Conservation (phyloP, 2,329 filamentous ascomycete genomes). For the Monilinia fructicola region DNA sequence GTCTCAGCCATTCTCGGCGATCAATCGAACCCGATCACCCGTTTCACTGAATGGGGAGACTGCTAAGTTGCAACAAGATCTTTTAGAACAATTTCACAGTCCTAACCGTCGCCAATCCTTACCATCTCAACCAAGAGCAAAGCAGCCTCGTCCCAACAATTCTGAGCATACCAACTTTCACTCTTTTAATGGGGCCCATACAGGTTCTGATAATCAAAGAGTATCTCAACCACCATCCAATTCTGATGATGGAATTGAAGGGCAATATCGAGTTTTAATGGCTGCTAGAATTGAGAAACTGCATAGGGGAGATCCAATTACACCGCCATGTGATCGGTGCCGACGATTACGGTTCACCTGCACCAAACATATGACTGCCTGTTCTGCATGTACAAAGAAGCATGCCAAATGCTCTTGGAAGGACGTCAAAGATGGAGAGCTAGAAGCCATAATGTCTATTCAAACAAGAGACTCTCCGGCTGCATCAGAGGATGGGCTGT, state of each 20-base stretch:
- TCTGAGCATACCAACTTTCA: constrained; percentile 22
- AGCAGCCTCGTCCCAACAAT: constrained; percentile 26
- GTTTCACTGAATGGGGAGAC: constrained; percentile 31
- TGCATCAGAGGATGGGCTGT: constrained; percentile 20
- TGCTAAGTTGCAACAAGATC: constrained; percentile 50
- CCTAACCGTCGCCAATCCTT: constrained; percentile 30
- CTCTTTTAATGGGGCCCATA: constrained; percentile 26
- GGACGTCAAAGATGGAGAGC: constrained; percentile 72
- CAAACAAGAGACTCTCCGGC: constrained; percentile 10
- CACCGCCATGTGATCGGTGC: constrained; percentile 84
- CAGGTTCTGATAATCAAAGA: constrained; percentile 34
- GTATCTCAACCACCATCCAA: constrained; percentile 31
- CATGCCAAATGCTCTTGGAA: constrained; percentile 88
- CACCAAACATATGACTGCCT: constrained; percentile 82
- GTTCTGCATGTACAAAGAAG: constrained; percentile 84
- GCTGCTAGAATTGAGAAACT: constrained; percentile 74
- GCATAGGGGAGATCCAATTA: constrained; percentile 68
- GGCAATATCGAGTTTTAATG: constrained; percentile 60
- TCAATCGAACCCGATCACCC: constrained; percentile 44
- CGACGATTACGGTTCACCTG: constrained; percentile 77
- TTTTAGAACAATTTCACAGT: constrained; percentile 54
- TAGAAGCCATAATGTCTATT: constrained; percentile 26
- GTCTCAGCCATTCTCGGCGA: constrained; percentile 36
- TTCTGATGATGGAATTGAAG: constrained; percentile 35
- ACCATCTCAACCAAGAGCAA: constrained; percentile 30